Conservation (phyloP, 2,329 filamentous ascomycete genomes). For the Onygenales sp. region DNA sequence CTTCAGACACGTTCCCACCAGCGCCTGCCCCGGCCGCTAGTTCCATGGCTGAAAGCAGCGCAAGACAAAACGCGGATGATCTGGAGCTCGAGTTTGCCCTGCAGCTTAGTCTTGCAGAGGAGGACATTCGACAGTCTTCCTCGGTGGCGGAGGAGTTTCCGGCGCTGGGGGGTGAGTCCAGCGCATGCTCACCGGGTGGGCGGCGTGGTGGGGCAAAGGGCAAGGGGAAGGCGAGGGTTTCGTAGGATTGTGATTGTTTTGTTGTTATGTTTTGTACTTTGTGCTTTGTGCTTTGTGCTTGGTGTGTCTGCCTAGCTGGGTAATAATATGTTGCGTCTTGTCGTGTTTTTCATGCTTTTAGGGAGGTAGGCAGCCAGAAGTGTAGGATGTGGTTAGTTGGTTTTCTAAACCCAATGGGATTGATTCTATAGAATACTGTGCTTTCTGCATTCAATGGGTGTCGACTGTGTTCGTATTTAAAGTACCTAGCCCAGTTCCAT, state of each 20-base stretch:
- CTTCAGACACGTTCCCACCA: conserved; percentile 13
- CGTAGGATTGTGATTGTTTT: background rate
- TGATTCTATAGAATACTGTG: too few relatives aligned
- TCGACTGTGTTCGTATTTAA: too few relatives aligned
- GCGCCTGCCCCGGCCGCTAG: conserved; percentile 12
- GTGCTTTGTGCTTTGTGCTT: background rate
- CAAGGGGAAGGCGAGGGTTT: conserved; percentile 26
- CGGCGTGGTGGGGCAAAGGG: conserved; percentile 17
- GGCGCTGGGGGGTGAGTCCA: conserved; percentile 9
- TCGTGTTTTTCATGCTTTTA: background rate
- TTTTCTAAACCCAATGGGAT: too few relatives aligned
- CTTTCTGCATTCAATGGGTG: too few relatives aligned
- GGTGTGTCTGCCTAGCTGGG: background rate
- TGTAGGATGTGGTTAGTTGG: too few relatives aligned
- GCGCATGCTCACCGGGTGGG: conserved; percentile 12
- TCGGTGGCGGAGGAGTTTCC: conserved; percentile 23
- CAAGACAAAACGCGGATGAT: conserved; percentile 44
- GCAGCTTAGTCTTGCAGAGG: conserved; percentile 53
- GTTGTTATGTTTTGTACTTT: background rate
- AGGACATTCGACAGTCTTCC: conserved; percentile 36
- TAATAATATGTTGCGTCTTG: background rate
- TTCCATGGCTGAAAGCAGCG: conserved; percentile 22
- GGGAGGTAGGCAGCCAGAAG: too few relatives aligned
- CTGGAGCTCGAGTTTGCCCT: conserved; percentile 47
- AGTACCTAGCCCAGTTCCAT: too few relatives aligned